These are phyloP conservation scores for Adansonia gregorii DNA, from an alignment of 441 rosid genomes.

Conservation along the genomic window DNA sequence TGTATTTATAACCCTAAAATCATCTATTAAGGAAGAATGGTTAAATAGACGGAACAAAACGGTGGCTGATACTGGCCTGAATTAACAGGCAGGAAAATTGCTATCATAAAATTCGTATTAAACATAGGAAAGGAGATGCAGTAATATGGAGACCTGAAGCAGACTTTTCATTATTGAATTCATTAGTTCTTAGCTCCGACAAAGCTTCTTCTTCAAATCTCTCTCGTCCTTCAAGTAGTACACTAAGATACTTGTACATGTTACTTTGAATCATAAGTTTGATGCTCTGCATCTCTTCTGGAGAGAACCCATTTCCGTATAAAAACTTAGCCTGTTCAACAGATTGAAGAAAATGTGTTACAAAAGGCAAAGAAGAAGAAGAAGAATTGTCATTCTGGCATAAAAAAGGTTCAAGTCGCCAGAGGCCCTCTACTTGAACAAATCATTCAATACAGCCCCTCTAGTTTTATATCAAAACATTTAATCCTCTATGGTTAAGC, in stretches of 20 bases:
- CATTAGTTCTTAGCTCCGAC: conserved; percentile 19
- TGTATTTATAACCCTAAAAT: conserved; percentile 1
- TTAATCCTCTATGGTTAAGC: not conserved
- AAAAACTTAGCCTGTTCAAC: conserved; percentile 55
- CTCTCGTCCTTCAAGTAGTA: conserved; percentile 65
- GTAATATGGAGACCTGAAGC: conserved; percentile 32
- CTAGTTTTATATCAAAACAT: not conserved
- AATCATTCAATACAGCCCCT: not conserved
- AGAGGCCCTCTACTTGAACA: not conserved
- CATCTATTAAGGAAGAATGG: not conserved
- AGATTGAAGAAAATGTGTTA: conserved; percentile 10
- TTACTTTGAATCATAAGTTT: conserved; percentile 70
- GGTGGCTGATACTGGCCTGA: not conserved
- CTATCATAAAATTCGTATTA: not conserved
- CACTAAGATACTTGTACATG: conserved; percentile 65
- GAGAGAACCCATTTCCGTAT: conserved; percentile 55
- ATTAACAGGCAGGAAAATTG: not conserved
- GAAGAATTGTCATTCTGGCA: not conserved
- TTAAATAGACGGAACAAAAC: conserved; percentile 7
- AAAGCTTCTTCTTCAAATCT: conserved; percentile 66
- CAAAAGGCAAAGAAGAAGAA: no score
- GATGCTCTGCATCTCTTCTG: conserved; percentile 53
- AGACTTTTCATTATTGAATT: conserved; percentile 30
- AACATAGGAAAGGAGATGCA: not conserved
- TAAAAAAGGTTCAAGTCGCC: not conserved